Conservation (phyloP, 2,329 filamentous ascomycete species). For the Xylariaceae sp. region DNA sequence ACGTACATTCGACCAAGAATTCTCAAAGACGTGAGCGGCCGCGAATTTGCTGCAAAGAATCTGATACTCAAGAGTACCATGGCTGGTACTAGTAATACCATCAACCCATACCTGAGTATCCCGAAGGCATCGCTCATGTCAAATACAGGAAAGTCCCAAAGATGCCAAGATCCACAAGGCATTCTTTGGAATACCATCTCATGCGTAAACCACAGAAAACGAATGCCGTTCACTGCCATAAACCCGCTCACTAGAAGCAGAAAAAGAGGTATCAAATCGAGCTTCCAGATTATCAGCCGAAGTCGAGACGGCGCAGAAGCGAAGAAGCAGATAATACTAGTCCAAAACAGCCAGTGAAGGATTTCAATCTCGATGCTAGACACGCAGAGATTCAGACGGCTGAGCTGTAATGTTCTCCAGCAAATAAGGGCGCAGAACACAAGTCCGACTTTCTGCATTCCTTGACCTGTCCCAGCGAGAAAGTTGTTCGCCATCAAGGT, state of each 20-base stretch:
- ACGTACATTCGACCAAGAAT: background rate
- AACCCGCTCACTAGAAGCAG: background rate
- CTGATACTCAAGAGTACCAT: background rate
- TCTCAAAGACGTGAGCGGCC: background rate
- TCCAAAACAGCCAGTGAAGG: background rate
- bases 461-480: background rate
- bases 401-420: background rate
- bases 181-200: background rate
- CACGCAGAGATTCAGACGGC: background rate
- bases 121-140: background rate
- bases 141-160: background rate
- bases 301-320: background rate
- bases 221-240: background rate
- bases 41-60: background rate
- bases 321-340: background rate
- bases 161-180: background rate
- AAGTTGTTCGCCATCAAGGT: background rate
- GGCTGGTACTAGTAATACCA: background rate
- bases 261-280: background rate
- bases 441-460: background rate
- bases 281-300: background rate
- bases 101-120: background rate
- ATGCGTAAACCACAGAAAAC: background rate
- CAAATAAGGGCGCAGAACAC: background rate
- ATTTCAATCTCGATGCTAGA: background rate